Conservation (phyloP, 768 basidiomycete genomes). For the Tricholoma hemisulphureum region DNA sequence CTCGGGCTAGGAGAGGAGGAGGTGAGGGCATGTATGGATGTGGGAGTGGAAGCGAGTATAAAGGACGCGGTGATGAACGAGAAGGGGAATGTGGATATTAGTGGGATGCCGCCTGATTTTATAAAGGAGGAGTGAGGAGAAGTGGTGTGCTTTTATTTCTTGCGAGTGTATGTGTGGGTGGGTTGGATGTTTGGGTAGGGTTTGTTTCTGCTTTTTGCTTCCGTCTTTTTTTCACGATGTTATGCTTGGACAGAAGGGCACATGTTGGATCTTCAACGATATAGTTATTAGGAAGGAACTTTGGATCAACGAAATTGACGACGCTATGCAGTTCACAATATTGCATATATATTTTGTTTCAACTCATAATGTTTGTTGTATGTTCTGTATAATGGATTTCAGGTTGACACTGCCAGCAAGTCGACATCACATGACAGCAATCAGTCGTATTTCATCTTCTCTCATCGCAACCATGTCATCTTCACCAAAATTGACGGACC, state of each 20-base stretch:
- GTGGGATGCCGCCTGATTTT: constrained; percentile 35
- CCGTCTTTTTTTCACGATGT: background rate
- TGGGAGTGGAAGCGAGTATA: constrained; percentile 49
- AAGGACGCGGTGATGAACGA: constrained; percentile 57
- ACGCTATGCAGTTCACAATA: too few species aligned
- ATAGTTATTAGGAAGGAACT: background rate
- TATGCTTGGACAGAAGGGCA: too few species aligned
- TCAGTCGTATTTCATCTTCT: too few species aligned
- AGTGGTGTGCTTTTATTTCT: too few species aligned
- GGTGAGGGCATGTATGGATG: constrained; percentile 49
- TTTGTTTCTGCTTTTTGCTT: too few species aligned
- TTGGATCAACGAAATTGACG: background rate
- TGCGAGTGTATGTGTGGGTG: too few species aligned
- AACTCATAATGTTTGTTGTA: background rate
- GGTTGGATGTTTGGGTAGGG: too few species aligned
- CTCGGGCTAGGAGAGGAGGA: constrained; percentile 65
- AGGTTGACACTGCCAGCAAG: too few species aligned
- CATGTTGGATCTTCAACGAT: background rate
- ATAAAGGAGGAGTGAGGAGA: constrained; percentile 7
- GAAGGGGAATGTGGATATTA: constrained; percentile 58
- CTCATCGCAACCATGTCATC: background rate
- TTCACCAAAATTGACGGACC: constrained; percentile 36
- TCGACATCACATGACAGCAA: too few species aligned
- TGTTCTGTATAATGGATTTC: background rate
- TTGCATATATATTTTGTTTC: background rate